Conservation (phyloP, 257 asterid genomes). For the Petunia axillaris region DNA sequence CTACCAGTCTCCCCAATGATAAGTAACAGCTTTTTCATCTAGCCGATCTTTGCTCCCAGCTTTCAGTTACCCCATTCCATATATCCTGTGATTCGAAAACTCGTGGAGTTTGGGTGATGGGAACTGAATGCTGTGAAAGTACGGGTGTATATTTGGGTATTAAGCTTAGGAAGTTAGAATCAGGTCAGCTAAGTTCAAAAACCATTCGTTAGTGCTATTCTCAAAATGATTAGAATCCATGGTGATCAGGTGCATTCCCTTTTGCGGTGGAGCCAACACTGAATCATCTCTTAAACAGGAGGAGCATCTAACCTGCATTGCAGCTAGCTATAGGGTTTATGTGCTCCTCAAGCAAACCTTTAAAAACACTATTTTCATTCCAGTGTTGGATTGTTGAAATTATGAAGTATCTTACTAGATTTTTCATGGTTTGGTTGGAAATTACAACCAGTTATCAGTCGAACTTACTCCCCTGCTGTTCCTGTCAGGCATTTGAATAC, state of each 20-base stretch:
- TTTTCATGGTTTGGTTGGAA: conserved; percentile 1
- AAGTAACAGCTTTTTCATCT: no score
- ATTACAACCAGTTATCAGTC: conserved; percentile 4
- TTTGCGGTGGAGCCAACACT: no score
- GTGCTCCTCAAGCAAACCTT: neutral
- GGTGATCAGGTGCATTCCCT: neutral
- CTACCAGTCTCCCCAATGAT: no score
- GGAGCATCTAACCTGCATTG: neutral
- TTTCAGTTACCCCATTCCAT: no score
- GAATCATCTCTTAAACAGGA: no score
- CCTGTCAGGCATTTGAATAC: conserved; percentile 84
- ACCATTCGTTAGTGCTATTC: neutral
- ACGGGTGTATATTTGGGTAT: no score
- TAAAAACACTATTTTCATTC: neutral
- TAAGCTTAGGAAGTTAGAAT: neutral
- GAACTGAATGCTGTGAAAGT: no score
- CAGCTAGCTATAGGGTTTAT: neutral
- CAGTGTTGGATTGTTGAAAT: conserved; percentile 1
- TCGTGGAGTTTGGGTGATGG: no score
- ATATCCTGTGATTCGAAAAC: no score
- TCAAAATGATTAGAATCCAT: neutral
- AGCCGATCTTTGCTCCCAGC: no score
- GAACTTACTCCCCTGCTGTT: conserved; percentile 25
- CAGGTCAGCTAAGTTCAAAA: neutral
- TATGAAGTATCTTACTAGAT: neutral